Conservation (phyloP, 345 rosid genomes). For the Salix dunnii region DNA sequence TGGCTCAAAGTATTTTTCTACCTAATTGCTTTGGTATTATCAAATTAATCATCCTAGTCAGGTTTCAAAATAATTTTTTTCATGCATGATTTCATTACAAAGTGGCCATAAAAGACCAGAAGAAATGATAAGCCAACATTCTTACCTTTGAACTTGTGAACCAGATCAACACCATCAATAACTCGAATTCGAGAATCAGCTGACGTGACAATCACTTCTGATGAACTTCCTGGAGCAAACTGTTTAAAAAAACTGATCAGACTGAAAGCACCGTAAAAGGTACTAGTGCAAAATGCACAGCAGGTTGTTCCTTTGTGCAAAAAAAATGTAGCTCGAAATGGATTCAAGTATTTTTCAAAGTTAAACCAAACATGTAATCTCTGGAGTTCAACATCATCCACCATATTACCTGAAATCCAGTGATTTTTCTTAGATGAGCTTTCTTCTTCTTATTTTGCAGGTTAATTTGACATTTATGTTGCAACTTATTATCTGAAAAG, state of each 20-base stretch:
- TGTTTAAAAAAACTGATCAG: constrained; percentile 37
- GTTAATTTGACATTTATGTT: constrained; percentile 61
- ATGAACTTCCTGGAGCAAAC: constrained; percentile 92
- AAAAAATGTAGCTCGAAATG: background rate
- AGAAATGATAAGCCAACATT: constrained; percentile 1
- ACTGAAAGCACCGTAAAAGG: constrained; percentile 14
- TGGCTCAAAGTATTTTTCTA: background rate
- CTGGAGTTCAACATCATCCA: background rate
- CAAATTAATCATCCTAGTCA: background rate
- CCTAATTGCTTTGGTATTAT: background rate
- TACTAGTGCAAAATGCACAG: constrained; percentile 2
- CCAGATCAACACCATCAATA: constrained; percentile 72
- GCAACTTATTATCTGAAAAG: constrained; percentile 76
- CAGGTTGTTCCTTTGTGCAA: background rate
- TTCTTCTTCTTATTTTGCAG: constrained; percentile 91
- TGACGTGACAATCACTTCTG: constrained; percentile 89
- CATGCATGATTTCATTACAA: background rate
- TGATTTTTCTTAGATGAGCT: constrained; percentile 83
- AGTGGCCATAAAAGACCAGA: background rate
- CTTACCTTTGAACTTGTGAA: constrained; percentile 89
- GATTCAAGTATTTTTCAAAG: background rate
- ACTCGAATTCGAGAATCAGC: constrained; percentile 92
- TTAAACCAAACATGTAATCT: background rate
- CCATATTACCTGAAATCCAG: constrained; percentile 92
- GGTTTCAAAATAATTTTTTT: background rate